A percentile compares a stretch with the other conserved stretches of the same genome.
phyloP scores from a whole-genome alignment of 345 rosid genomes.

The Chamaenerion angustifolium region DNA sequence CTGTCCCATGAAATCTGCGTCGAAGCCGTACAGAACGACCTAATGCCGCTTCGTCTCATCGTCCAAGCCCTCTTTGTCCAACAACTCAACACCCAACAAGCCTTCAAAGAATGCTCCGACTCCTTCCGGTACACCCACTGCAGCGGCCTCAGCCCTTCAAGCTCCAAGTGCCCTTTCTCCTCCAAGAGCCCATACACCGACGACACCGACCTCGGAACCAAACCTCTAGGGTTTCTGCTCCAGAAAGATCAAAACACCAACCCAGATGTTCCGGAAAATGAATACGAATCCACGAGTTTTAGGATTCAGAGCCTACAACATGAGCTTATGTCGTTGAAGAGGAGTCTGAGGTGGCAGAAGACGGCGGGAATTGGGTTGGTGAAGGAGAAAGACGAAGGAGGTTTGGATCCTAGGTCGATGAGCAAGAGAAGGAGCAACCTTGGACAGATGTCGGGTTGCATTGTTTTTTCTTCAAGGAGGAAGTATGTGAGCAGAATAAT shows the following conservation, averaged over 20 bases:
- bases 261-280: conserved; percentile 22
- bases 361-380: too few species aligned
- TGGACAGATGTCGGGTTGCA: conserved; percentile 44
- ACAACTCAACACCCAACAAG: conserved; percentile 61
- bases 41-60: conserved; percentile 67
- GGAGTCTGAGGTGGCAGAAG: conserved; percentile 29
- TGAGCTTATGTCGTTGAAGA: conserved; percentile 45
- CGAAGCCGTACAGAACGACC: conserved; percentile 65
- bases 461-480: conserved; percentile 45
- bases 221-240: conserved; percentile 26
- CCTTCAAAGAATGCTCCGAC: conserved; percentile 64
- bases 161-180: conserved; percentile 46
- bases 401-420: conserved; percentile 24
- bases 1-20: conserved; percentile 60
- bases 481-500: conserved; percentile 32
- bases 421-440: conserved; percentile 38
- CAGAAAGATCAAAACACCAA: conserved; percentile 20
- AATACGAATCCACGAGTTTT: conserved; percentile 56
- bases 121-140: conserved; percentile 31
- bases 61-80: conserved; percentile 70
- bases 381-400: too few species aligned
- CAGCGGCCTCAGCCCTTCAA: conserved; percentile 37
- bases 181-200: conserved; percentile 41
- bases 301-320: conserved; percentile 65
- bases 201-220: conserved; percentile 24